Percentiles rank a stretch among this genome's conserved stretches.
Conservation (phyloP, 805 yeast genomes). For the Yamadazyma philogaea region DNA sequence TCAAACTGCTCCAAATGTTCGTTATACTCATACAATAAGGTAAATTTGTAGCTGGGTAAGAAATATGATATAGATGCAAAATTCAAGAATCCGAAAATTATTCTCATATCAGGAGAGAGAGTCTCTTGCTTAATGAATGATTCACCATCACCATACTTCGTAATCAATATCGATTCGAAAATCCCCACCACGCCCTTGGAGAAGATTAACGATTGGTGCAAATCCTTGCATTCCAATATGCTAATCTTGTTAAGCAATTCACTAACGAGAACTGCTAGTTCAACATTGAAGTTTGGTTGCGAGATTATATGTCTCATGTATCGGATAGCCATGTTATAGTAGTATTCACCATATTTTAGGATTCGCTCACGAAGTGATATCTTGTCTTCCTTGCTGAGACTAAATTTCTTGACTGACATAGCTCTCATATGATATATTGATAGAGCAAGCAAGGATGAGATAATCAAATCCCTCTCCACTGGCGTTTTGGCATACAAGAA, state of each 20-base stretch:
- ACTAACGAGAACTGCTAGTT: slow-evolving; percentile 18
- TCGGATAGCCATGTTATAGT: slow-evolving; percentile 10
- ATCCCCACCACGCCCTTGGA: slow-evolving; percentile 21
- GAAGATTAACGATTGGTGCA: slow-evolving; percentile 18
- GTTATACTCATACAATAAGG: slow-evolving; percentile 15
- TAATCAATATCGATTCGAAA: slow-evolving; percentile 15
- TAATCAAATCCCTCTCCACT: slow-evolving; percentile 4
- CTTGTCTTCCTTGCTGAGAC: not conserved
- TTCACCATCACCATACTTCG: not conserved
- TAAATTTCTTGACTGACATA: slow-evolving; percentile 13
- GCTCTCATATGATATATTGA: slow-evolving; percentile 13
- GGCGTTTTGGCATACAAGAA: not conserved
- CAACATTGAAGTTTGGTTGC: slow-evolving; percentile 9
- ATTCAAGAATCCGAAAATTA: slow-evolving; percentile 15
- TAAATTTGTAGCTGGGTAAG: slow-evolving; percentile 18
- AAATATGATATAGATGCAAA: slow-evolving; percentile 17
- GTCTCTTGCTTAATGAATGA: not conserved
- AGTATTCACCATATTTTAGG: slow-evolving; percentile 7
- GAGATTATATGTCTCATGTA: slow-evolving; percentile 7
- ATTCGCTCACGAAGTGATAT: slow-evolving; percentile 3
- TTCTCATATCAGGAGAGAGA: slow-evolving; percentile 4
- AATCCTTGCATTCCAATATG: slow-evolving; percentile 19
- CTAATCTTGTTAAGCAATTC: slow-evolving; percentile 21
- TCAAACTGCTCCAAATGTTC: slow-evolving; percentile 7
- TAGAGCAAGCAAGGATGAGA: slow-evolving; percentile 11